phyloP scores from a whole-genome alignment of 2,329 filamentous ascomycete species.

The Diatrype stigma region DNA sequence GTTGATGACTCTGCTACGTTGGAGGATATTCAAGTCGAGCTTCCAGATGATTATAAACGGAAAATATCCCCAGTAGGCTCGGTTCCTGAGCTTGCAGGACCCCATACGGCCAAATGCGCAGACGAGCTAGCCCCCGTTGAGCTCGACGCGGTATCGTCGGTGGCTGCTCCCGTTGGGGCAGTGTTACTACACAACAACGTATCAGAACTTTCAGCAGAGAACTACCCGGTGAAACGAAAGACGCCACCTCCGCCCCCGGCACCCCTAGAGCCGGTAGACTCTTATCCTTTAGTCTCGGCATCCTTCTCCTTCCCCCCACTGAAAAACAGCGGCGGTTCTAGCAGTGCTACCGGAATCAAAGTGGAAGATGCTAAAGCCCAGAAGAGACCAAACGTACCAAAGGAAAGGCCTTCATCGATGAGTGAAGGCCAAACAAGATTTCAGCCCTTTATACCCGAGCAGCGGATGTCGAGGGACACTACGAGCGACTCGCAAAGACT shows the following conservation, averaged over 20 bases:
- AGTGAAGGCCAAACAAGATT: slow-evolving; percentile 11
- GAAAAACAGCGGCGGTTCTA: slow-evolving; percentile 4
- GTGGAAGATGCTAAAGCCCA: not conserved
- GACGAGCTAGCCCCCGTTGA: slow-evolving; percentile 29
- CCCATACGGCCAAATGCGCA: slow-evolving; percentile 26
- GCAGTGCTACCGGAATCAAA: not conserved
- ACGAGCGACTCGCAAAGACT: slow-evolving; percentile 5
- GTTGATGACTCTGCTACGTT: no score
- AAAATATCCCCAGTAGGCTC: slow-evolving; percentile 21
- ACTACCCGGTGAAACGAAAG: slow-evolving; percentile 12
- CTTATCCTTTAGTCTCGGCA: slow-evolving; percentile 24
- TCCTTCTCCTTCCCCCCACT: slow-evolving; percentile 24
- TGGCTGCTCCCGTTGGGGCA: slow-evolving; percentile 6
- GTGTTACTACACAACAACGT: slow-evolving; percentile 11
- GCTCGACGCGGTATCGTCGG: slow-evolving; percentile 21
- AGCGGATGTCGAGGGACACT: slow-evolving; percentile 5
- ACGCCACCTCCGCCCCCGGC: slow-evolving; percentile 3
- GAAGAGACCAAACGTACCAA: slow-evolving; percentile 9
- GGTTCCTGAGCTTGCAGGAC: slow-evolving; percentile 24
- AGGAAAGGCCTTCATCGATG: slow-evolving; percentile 2
- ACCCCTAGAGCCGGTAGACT: slow-evolving; percentile 12
- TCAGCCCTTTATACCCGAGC: slow-evolving; percentile 17
- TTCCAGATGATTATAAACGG: slow-evolving; percentile 12
- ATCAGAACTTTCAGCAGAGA: slow-evolving; percentile 21
- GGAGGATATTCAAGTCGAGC: slow-evolving; percentile 16